Conservation (phyloP, 2,329 filamentous ascomycete species). For the Talaromyces verruculosus region DNA sequence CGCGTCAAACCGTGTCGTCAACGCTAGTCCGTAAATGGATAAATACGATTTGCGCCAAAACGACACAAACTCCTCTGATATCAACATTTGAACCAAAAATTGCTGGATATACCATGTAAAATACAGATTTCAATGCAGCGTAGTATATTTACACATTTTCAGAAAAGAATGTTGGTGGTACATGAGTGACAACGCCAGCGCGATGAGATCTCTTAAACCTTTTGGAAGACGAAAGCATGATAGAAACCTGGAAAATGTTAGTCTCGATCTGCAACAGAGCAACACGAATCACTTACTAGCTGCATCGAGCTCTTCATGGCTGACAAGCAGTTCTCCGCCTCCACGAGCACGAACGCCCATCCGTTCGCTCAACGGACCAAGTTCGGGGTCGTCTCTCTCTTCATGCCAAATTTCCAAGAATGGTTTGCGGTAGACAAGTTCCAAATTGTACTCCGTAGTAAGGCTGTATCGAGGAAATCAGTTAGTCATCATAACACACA, state of each 20-base stretch:
- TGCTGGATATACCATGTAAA: background rate
- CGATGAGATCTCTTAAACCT: slow-evolving; percentile 42
- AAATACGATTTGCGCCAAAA: slow-evolving; percentile 21
- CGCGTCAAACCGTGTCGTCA: slow-evolving; percentile 30
- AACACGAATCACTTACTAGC: slow-evolving; percentile 53
- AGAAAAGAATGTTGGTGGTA: background rate
- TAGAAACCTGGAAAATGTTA: slow-evolving; percentile 62
- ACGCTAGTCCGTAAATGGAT: slow-evolving; percentile 35
- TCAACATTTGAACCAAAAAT: background rate
- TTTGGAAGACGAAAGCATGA: slow-evolving; percentile 94
- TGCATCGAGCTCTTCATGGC: slow-evolving; percentile 87
- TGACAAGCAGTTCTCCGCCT: slow-evolving; percentile 67
- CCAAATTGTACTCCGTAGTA: slow-evolving; percentile 94
- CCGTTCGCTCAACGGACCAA: slow-evolving; percentile 86
- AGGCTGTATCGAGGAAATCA: slow-evolving; percentile 46
- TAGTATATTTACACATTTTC: background rate
- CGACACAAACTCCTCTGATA: background rate
- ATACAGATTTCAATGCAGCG: background rate
- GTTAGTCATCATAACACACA: too few relatives aligned
- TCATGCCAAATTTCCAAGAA: slow-evolving; percentile 90
- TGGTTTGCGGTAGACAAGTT: slow-evolving; percentile 87
- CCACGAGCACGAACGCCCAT: slow-evolving; percentile 84
- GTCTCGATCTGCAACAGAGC: background rate
- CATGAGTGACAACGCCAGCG: background rate
- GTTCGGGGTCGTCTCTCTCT: slow-evolving; percentile 78